Conservation (phyloP, 352 stramenopile genomes). For the Thalassiosira hispida region DNA sequence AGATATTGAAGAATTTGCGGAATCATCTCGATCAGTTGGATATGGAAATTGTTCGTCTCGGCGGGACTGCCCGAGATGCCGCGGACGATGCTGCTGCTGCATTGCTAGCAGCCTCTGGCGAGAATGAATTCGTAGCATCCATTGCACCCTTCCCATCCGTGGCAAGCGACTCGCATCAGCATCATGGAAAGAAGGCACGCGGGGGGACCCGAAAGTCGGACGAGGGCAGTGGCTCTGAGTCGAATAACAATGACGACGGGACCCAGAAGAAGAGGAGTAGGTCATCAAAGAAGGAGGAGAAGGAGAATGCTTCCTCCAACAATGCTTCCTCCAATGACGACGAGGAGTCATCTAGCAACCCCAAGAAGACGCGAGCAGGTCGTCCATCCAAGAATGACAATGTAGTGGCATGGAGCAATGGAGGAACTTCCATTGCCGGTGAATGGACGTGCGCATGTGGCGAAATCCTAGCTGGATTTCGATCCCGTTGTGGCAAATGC, state of each 20-base stretch:
- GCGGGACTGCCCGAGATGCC: slow-evolving; percentile 11
- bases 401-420: background rate
- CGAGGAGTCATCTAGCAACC: background rate
- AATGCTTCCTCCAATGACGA: background rate
- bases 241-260: background rate
- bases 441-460: background rate
- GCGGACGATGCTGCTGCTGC: slow-evolving; percentile 1
- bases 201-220: slow-evolving; percentile 12
- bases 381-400: slow-evolving; percentile 8
- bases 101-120: background rate
- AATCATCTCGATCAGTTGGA: slow-evolving; percentile 32
- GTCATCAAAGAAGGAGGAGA: slow-evolving; percentile 14
- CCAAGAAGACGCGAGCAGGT: slow-evolving; percentile 12
- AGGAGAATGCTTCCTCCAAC: background rate
- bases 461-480: background rate
- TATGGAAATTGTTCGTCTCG: slow-evolving; percentile 36
- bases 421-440: background rate
- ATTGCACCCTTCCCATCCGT: slow-evolving; percentile 15
- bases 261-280: background rate
- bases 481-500: background rate
- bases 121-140: slow-evolving; percentile 10
- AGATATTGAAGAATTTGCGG: slow-evolving; percentile 32
- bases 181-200: slow-evolving; percentile 25
- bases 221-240: background rate
- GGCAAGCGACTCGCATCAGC: background rate